Conservation (phyloP, 192 early-diverging fungal genomes). For the Backusella australiensis region DNA sequence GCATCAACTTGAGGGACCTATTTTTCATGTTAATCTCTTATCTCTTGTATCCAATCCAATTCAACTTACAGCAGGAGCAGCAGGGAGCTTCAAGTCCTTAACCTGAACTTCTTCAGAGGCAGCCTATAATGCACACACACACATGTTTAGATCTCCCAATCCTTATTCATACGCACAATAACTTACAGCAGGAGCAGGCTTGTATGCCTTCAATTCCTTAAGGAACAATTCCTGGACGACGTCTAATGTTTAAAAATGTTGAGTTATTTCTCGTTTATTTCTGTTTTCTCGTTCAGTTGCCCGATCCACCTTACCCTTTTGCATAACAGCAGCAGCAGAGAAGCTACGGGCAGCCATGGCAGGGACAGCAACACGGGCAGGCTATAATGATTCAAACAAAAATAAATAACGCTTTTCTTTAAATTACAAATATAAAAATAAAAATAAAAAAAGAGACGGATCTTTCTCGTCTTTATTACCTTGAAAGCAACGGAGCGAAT, state of each 20-base stretch:
- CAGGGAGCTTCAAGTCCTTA: conserved; percentile 35
- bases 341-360: conserved; percentile 54
- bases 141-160: not conserved
- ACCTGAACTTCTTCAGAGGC: conserved; percentile 19
- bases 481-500: conserved; percentile 21
- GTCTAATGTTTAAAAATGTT: conserved; percentile 28
- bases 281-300: not conserved
- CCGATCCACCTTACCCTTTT: conserved; percentile 40
- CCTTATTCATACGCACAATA: not conserved
- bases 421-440: not conserved
- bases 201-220: conserved; percentile 55
- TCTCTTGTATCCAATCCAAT: not conserved
- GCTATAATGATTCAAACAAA: not conserved
- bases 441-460: not conserved
- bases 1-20: conserved; percentile 27
- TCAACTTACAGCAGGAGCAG: conserved; percentile 25
- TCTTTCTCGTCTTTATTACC: not conserved
- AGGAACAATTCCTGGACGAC: conserved; percentile 50
- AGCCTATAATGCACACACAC: not conserved
- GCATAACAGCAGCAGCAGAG: conserved; percentile 43
- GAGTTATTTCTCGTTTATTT: not conserved
- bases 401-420: not conserved
- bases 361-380: conserved; percentile 44
- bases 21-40: not conserved
- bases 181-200: conserved; percentile 48